Evolutionary conservation across 1,284 basidiomycete species (phyloP).

Genomic region (Inonotus hispidus): DNA sequence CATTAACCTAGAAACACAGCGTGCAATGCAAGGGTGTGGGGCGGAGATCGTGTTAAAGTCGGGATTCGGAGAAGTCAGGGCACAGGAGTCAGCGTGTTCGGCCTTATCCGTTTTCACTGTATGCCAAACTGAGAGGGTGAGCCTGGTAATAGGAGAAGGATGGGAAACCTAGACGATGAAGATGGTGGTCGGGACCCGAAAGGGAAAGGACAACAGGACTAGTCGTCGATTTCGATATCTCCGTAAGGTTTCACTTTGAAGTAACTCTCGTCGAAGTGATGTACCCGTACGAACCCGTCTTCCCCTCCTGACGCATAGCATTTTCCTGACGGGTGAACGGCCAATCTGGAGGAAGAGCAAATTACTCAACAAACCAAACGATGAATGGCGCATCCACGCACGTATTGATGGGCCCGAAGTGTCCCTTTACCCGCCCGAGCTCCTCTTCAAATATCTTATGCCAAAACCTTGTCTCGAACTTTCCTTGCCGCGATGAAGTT

Average conservation of each 20-base stretch:
- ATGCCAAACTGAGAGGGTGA: not conserved
- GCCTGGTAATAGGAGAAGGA: not conserved
- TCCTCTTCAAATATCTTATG: constrained; percentile 99
- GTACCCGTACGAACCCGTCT: constrained; percentile 91
- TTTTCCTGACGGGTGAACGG: constrained; percentile 86
- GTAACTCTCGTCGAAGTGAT: constrained; percentile 90
- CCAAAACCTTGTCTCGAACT: constrained; percentile 99
- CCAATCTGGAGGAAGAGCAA: constrained; percentile 51
- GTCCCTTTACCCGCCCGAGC: constrained; percentile 93
- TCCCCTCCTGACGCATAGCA: constrained; percentile 94
- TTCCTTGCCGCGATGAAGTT: constrained; percentile 88
- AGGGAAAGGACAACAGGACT: not conserved
- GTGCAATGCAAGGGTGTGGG: not conserved
- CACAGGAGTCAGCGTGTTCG: not conserved
- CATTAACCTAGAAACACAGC: not conserved
- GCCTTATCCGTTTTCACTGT: not conserved
- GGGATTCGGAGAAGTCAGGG: not conserved
- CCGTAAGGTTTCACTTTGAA: constrained; percentile 88
- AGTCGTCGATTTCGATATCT: constrained; percentile 66
- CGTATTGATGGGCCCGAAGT: constrained; percentile 98
- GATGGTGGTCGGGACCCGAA: not conserved
- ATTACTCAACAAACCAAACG: constrained; percentile 2
- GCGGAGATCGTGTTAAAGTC: not conserved
- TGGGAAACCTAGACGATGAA: not conserved
- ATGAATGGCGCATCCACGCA: constrained; percentile 34